These are phyloP conservation scores for Onygenales sp. DNA, from an alignment of 2,329 filamentous ascomycete genomes.

Conservation along the genomic window DNA sequence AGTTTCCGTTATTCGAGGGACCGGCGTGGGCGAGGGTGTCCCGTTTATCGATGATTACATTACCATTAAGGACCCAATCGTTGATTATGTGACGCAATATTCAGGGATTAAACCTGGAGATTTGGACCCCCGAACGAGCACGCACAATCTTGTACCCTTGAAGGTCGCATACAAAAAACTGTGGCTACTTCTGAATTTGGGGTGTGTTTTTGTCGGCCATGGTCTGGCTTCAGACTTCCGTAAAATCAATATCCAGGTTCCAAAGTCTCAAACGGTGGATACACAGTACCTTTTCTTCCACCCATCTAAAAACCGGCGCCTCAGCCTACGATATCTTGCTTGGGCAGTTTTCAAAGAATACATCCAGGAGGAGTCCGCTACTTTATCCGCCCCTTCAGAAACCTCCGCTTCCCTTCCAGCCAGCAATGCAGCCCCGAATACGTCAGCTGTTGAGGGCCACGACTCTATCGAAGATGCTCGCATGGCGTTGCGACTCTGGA, in stretches of 20 bases:
- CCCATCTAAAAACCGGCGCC: conserved; percentile 67
- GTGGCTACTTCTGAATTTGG: conserved; percentile 90
- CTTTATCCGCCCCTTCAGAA: not conserved
- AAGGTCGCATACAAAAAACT: conserved; percentile 97
- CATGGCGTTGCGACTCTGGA: conserved; percentile 79
- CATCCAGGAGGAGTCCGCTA: conserved; percentile 69
- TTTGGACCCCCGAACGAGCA: conserved; percentile 66
- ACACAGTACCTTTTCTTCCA: conserved; percentile 89
- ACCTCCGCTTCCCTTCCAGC: conserved; percentile 1
- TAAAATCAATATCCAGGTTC: conserved; percentile 95
- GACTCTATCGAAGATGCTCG: conserved; percentile 93
- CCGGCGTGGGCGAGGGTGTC: conserved; percentile 63
- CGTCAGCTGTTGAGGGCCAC: conserved; percentile 44
- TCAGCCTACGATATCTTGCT: conserved; percentile 83
- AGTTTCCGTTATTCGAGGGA: conserved; percentile 78
- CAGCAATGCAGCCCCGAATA: conserved; percentile 5
- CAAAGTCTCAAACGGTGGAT: conserved; percentile 81
- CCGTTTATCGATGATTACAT: conserved; percentile 99
- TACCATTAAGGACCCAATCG: conserved; percentile 76
- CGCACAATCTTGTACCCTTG: conserved; percentile 73
- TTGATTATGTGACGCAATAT: conserved; percentile 91
- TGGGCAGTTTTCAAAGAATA: conserved; percentile 87
- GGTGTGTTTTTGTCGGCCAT: conserved; percentile 88
- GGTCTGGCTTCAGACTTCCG: conserved; percentile 92
- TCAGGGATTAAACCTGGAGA: conserved; percentile 84